phyloP scores from a whole-genome alignment of 768 basidiomycete species.

The Mycena epipterygia region DNA sequence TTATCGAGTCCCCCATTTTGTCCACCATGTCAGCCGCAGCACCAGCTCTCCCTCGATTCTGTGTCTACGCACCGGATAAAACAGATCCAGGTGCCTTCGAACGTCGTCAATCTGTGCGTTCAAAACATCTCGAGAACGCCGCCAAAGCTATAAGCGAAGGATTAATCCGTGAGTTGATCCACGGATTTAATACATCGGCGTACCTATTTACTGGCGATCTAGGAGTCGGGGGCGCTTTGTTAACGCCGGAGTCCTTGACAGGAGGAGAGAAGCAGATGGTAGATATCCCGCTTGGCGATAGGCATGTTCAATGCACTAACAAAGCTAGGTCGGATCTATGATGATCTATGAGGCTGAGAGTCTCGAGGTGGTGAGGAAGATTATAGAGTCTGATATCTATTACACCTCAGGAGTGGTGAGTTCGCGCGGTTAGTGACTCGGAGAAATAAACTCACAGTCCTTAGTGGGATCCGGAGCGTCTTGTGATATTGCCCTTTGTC shows the following conservation, averaged over 20 bases:
- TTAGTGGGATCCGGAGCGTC: constrained; percentile 40
- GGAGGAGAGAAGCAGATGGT: constrained; percentile 67
- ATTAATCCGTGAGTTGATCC: constrained; percentile 61
- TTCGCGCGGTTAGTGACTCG: neutral
- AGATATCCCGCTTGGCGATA: constrained; percentile 70
- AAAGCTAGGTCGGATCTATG: constrained; percentile 57
- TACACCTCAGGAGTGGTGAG: constrained; percentile 57
- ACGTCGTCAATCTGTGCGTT: constrained; percentile 69
- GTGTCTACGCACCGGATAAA: constrained; percentile 79
- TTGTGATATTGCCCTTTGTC: constrained; percentile 38
- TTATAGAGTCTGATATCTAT: constrained; percentile 54
- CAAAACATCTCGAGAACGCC: constrained; percentile 63
- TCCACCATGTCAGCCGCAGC: constrained; percentile 28
- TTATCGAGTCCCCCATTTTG: neutral
- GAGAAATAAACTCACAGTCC: neutral
- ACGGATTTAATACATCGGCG: neutral
- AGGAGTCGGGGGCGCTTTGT: constrained; percentile 72
- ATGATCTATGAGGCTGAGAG: constrained; percentile 66
- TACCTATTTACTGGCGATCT: too few species aligned
- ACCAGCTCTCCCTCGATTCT: constrained; percentile 50
- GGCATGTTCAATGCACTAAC: neutral
- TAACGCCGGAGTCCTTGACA: constrained; percentile 71
- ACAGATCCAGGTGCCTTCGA: constrained; percentile 69
- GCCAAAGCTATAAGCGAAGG: constrained; percentile 57
- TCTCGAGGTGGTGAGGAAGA: constrained; percentile 54